These are phyloP conservation scores for Aschersonia sp. DNA, from an alignment of 2,329 filamentous ascomycete genomes.

Conservation along the genomic window DNA sequence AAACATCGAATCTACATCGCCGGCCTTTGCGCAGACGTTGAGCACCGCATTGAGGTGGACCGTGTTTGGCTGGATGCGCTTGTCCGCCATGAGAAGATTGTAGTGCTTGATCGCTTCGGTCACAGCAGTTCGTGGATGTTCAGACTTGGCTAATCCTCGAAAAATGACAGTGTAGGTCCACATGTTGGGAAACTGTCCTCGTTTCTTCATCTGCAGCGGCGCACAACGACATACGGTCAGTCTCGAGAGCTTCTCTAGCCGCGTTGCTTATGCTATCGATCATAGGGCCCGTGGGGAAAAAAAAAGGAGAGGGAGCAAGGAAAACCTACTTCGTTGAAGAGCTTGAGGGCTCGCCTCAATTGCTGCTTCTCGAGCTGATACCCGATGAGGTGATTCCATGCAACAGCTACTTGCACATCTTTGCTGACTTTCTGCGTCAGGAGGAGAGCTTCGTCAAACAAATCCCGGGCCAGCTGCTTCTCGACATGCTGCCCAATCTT, in stretches of 20 bases:
- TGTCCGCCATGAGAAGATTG: slow-evolving; percentile 52
- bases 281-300: not conserved
- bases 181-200: slow-evolving; percentile 62
- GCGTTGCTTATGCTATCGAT: too few relatives aligned
- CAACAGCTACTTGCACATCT: slow-evolving; percentile 49
- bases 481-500: slow-evolving; percentile 56
- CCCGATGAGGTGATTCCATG: slow-evolving; percentile 79
- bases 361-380: slow-evolving; percentile 48
- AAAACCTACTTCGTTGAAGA: slow-evolving; percentile 67
- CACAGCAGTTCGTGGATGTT: slow-evolving; percentile 44
- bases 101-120: slow-evolving; percentile 62
- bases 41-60: slow-evolving; percentile 85
- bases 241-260: too few relatives aligned
- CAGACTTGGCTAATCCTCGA: slow-evolving; percentile 51
- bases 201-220: slow-evolving; percentile 68
- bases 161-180: slow-evolving; percentile 79
- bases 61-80: slow-evolving; percentile 53
- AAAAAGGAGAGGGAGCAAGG: not conserved
- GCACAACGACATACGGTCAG: not conserved
- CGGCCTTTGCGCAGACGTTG: slow-evolving; percentile 59
- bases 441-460: slow-evolving; percentile 51
- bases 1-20: slow-evolving; percentile 71
- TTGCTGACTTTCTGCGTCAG: slow-evolving; percentile 57
- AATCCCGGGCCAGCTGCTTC: slow-evolving; percentile 40
- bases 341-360: slow-evolving; percentile 52